phyloP scores from a whole-genome alignment of 805 yeast genomes.

The Saccharomycopsis sp. region DNA sequence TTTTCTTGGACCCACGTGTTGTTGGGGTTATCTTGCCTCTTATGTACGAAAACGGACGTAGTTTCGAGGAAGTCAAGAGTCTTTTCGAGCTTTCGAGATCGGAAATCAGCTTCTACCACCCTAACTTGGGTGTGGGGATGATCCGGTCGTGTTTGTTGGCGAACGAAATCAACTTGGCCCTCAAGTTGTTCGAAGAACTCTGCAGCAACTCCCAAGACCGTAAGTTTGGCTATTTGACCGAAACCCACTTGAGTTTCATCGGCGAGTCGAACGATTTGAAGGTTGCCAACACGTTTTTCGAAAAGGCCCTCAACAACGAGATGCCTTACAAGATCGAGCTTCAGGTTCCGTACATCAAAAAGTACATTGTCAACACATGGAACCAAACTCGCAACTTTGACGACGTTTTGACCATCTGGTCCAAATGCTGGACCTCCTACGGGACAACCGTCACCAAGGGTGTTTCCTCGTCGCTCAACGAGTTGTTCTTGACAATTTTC shows the following conservation, averaged over 20 bases:
- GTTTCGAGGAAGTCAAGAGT: conserved; percentile 52
- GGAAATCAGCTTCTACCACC: conserved; percentile 29
- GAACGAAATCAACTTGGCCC: conserved; percentile 58
- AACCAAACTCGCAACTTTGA: conserved; percentile 50
- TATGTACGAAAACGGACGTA: conserved; percentile 53
- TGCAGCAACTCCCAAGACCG: conserved; percentile 43
- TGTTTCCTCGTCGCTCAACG: conserved; percentile 65
- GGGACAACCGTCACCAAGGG: conserved; percentile 56
- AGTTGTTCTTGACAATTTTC: conserved; percentile 60
- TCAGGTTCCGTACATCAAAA: conserved; percentile 67
- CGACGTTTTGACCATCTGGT: conserved; percentile 56
- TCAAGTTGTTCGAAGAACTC: conserved; percentile 54
- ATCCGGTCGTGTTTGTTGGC: conserved; percentile 65
- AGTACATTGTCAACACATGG: conserved; percentile 56
- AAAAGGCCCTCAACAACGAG: conserved; percentile 59
- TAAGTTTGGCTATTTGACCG: conserved; percentile 50
- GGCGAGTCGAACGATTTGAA: conserved; percentile 68
- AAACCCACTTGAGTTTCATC: conserved; percentile 71
- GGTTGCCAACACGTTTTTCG: conserved; percentile 68
- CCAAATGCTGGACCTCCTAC: conserved; percentile 50
- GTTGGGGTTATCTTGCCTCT: conserved; percentile 65
- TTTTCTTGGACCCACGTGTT: conserved; percentile 56
- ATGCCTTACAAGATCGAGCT: conserved; percentile 68
- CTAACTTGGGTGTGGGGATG: conserved; percentile 59
- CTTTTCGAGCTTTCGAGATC: conserved; percentile 43